These are phyloP conservation scores for Aspergillus steynii DNA, from an alignment of 495 filamentous ascomycete species.

Conservation along the genomic window DNA sequence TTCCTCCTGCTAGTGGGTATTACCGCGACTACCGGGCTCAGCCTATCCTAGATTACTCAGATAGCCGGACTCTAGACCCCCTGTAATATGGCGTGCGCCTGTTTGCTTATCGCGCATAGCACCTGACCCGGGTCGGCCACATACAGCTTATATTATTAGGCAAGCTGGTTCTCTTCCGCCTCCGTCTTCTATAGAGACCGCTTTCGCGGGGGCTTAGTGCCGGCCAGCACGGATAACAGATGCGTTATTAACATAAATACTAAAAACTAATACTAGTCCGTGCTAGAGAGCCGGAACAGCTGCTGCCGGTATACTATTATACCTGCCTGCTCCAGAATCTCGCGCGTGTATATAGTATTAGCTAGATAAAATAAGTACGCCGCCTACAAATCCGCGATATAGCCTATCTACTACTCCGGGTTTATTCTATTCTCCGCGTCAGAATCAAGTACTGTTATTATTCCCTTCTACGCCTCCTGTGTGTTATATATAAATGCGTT, in stretches of 20 bases:
- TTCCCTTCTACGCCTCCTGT: not conserved
- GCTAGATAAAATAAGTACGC: slow-evolving; percentile 15
- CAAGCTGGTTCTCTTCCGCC: not conserved
- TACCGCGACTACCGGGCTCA: slow-evolving; percentile 5
- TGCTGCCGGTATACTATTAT: slow-evolving; percentile 8
- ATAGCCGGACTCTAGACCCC: not conserved
- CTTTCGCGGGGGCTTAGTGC: not conserved
- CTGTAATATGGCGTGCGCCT: no score
- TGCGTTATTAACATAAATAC: not conserved
- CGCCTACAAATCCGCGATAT: slow-evolving; percentile 16
- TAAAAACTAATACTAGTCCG: slow-evolving; percentile 12
- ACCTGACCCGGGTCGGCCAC: no score
- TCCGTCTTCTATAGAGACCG: not conserved
- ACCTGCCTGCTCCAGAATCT: slow-evolving; percentile 17
- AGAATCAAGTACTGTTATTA: not conserved
- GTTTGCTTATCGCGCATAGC: no score
- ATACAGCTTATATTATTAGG: not conserved
- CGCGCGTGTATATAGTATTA: slow-evolving; percentile 18
- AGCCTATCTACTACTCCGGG: not conserved
- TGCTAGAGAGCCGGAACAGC: slow-evolving; percentile 15
- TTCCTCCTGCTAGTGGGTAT: slow-evolving; percentile 22
- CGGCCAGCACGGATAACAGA: no score
- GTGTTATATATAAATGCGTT: slow-evolving; percentile 1
- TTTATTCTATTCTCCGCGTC: not conserved
- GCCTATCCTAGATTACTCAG: not conserved